Evolutionary conservation across 1,139 yeast genomes (phyloP).

Genomic region (Oligophagozyma castellii): DNA sequence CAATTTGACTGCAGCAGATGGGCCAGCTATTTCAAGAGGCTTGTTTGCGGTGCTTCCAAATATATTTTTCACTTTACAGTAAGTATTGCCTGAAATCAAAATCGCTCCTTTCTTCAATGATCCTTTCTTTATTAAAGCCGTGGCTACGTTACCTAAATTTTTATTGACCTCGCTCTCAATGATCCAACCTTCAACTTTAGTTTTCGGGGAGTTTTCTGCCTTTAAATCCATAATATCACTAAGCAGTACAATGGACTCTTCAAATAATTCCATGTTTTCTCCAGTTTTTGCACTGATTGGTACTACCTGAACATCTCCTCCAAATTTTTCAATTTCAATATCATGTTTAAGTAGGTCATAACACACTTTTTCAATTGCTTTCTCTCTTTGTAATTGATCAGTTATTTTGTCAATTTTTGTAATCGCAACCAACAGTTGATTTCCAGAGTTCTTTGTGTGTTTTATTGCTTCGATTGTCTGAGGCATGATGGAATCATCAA

Average conservation of each 20-base stretch:
- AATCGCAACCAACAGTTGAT: constrained; percentile 80
- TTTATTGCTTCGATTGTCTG: constrained; percentile 93
- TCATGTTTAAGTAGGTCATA: constrained; percentile 67
- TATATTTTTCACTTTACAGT: constrained; percentile 78
- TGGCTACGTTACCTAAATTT: constrained; percentile 79
- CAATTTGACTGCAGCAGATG: constrained; percentile 84
- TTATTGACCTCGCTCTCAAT: constrained; percentile 74
- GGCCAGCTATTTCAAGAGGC: constrained; percentile 50
- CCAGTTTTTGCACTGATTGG: constrained; percentile 82
- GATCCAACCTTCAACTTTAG: constrained; percentile 73
- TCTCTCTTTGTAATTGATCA: constrained; percentile 35
- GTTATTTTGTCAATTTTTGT: constrained; percentile 83
- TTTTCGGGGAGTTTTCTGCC: constrained; percentile 41
- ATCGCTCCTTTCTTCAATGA: constrained; percentile 55
- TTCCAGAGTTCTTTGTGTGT: constrained; percentile 68
- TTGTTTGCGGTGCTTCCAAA: constrained; percentile 44
- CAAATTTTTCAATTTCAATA: constrained; percentile 80
- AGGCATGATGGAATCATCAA: constrained; percentile 96
- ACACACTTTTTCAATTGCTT: constrained; percentile 39
- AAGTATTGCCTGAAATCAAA: constrained; percentile 74
- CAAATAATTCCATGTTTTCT: constrained; percentile 72
- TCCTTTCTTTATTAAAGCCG: constrained; percentile 73
- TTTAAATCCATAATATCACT: constrained; percentile 73
- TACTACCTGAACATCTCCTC: constrained; percentile 90
- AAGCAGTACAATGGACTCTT: constrained; percentile 75